phyloP scores from a whole-genome alignment of 345 rosid genomes.

The Draba incana region DNA sequence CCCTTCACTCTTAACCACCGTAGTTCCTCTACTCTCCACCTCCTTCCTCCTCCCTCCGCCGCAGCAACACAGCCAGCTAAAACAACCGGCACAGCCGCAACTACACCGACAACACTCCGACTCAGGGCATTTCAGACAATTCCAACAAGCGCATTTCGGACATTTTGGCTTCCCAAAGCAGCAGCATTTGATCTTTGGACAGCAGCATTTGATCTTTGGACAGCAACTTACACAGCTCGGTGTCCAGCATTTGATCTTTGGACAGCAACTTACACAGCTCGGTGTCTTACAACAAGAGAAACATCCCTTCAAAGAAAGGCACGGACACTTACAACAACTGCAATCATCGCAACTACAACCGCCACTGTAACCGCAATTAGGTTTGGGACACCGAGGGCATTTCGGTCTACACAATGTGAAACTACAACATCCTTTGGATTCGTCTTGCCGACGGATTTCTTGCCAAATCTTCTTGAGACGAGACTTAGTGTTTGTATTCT shows the following conservation, averaged over 20 bases:
- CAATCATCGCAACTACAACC: background rate
- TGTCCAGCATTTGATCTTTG: constrained; percentile 29
- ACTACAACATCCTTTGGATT: constrained; percentile 59
- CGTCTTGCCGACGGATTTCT: constrained; percentile 48
- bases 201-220: constrained; percentile 34
- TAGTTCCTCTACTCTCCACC: constrained; percentile 18
- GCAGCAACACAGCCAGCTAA: constrained; percentile 51
- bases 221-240: constrained; percentile 43
- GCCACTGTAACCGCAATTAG: constrained; percentile 41
- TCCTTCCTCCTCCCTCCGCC: constrained; percentile 33
- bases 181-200: constrained; percentile 40
- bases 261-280: constrained; percentile 42
- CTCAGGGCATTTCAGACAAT: constrained; percentile 23
- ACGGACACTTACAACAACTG: constrained; percentile 42
- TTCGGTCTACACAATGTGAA: constrained; percentile 48
- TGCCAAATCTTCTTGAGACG: constrained; percentile 77
- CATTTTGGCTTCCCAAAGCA: constrained; percentile 45
- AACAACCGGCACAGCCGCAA: constrained; percentile 42
- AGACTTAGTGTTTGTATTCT: constrained; percentile 65
- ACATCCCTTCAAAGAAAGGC: constrained; percentile 45
- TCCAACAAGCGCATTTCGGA: constrained; percentile 43
- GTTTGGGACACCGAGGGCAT: constrained; percentile 53
- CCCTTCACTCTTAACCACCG: constrained; percentile 29
- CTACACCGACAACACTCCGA: constrained; percentile 12
- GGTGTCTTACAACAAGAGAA: constrained; percentile 46